Conservation (phyloP, 805 yeast genomes). For the Candida coleopterorum region DNA sequence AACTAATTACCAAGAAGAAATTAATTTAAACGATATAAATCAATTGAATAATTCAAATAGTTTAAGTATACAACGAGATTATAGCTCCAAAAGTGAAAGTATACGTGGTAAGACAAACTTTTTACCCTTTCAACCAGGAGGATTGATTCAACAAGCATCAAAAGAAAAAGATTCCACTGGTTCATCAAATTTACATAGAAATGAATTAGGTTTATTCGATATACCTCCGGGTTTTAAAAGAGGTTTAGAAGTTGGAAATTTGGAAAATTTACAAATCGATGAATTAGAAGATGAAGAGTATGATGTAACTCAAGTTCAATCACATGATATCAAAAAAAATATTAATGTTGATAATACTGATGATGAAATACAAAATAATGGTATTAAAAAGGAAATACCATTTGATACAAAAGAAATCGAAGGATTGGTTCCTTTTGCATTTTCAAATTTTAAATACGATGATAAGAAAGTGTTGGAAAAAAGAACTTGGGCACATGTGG, state of each 20-base stretch:
- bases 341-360: no score
- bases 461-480: constrained; percentile 28
- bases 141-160: constrained; percentile 35
- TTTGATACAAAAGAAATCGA: constrained; percentile 44
- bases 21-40: constrained; percentile 40
- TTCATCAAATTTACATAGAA: constrained; percentile 52
- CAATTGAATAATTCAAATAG: constrained; percentile 63
- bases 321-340: not conserved
- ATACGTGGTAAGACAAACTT: constrained; percentile 67
- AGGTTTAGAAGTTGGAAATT: constrained; percentile 44
- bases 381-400: constrained; percentile 12
- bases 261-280: not conserved
- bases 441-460: constrained; percentile 17
- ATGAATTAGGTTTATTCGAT: constrained; percentile 68
- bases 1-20: constrained; percentile 55
- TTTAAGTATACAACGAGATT: constrained; percentile 64
- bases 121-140: constrained; percentile 94
- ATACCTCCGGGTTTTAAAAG: constrained; percentile 77
- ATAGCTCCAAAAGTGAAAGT: constrained; percentile 56
- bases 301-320: constrained; percentile 4
- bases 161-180: constrained; percentile 16
- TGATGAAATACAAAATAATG: not conserved
- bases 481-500: constrained; percentile 91
- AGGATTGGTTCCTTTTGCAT: constrained; percentile 36
- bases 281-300: constrained; percentile 10